phyloP scores from a whole-genome alignment of 2,329 filamentous ascomycete species.

The Aspergillus transmontanensis region DNA sequence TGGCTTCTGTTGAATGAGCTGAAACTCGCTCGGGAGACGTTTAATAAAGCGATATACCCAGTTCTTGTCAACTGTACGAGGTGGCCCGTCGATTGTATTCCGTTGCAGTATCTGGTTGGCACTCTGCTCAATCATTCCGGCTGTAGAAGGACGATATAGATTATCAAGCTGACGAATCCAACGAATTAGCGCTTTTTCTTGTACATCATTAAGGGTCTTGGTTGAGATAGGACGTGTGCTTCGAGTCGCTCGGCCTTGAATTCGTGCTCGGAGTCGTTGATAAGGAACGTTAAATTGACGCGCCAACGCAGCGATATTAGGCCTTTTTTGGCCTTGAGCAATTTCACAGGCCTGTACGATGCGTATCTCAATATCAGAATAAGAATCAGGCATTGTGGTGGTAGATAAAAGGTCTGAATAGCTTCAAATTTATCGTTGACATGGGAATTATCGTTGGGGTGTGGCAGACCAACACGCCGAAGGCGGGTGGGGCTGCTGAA shows the following conservation, averaged over 20 bases:
- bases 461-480: background rate
- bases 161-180: background rate
- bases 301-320: background rate
- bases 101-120: background rate
- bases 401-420: background rate
- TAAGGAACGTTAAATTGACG: background rate
- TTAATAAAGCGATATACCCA: background rate
- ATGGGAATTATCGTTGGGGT: background rate
- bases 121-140: background rate
- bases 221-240: background rate
- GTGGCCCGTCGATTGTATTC: background rate
- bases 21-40: background rate
- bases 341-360: background rate
- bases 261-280: background rate
- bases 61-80: background rate
- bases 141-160: background rate
- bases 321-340: background rate
- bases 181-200: background rate
- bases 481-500: background rate
- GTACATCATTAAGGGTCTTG: background rate
- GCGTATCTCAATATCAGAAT: background rate
- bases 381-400: too few relatives aligned
- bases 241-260: background rate
- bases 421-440: background rate
- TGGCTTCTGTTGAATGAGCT: background rate